Evolutionary conservation across 2,329 filamentous ascomycete species (phyloP).

Genomic region (Atkinsonella texensis): DNA sequence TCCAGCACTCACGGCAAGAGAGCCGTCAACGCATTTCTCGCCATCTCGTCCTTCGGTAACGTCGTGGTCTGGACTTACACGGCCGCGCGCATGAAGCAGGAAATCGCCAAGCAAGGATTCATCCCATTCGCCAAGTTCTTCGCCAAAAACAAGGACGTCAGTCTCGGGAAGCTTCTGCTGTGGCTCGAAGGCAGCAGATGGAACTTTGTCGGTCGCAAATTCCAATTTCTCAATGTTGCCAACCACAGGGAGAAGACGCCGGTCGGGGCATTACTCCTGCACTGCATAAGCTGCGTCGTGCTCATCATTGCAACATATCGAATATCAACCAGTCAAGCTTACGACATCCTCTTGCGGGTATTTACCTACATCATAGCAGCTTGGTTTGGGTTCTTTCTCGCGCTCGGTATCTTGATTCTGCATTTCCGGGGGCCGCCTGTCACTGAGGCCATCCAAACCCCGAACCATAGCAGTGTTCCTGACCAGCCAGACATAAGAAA

Average conservation of each 20-base stretch:
- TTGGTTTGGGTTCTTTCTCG: constrained; percentile 22
- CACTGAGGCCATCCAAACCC: constrained; percentile 8
- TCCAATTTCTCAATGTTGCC: constrained; percentile 22
- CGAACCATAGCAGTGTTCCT: constrained; percentile 4
- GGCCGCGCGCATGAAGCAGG: constrained; percentile 43
- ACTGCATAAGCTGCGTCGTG: constrained; percentile 21
- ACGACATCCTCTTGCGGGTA: constrained; percentile 19
- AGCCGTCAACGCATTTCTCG: constrained; percentile 37
- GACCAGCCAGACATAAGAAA: constrained; percentile 8
- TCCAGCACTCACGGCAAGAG: constrained; percentile 14
- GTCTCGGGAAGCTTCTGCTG: constrained; percentile 19
- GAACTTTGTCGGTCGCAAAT: constrained; percentile 8
- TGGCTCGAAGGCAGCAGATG: constrained; percentile 15
- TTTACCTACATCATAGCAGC: constrained; percentile 23
- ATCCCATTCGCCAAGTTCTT: constrained; percentile 38
- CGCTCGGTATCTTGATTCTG: constrained; percentile 23
- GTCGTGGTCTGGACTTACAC: constrained; percentile 46
- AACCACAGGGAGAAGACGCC: constrained; percentile 24
- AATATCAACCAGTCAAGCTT: constrained; percentile 14
- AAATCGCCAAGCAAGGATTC: constrained; percentile 47
- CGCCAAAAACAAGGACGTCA: constrained; percentile 25
- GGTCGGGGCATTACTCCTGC: constrained; percentile 22
- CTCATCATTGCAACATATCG: constrained; percentile 23
- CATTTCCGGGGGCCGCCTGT: constrained; percentile 21
- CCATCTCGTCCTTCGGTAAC: constrained; percentile 42